phyloP scores from a whole-genome alignment of 306 rosid genomes.

The Malus orientalis region DNA sequence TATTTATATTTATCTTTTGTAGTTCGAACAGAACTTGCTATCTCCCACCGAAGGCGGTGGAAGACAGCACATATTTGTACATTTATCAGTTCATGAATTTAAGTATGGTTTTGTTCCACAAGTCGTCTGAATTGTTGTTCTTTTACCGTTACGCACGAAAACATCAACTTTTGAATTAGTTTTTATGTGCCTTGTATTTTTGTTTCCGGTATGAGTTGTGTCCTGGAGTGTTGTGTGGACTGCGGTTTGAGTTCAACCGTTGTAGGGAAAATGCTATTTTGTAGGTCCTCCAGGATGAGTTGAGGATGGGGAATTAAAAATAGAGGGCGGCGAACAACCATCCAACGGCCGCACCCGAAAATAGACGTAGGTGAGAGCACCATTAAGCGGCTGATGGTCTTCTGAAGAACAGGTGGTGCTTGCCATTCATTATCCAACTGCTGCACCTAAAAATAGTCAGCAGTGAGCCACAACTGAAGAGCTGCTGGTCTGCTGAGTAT shows the following conservation, averaged over 20 bases:
- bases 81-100: constrained; percentile 17
- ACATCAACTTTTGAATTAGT: neutral
- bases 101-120: constrained; percentile 4
- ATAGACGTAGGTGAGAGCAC: neutral
- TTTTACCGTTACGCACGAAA: neutral
- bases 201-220: neutral
- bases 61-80: constrained; percentile 38
- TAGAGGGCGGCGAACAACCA: neutral
- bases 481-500: neutral
- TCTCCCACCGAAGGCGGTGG: constrained; percentile 45
- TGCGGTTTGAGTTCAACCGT: neutral
- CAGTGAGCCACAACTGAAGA: neutral
- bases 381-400: neutral
- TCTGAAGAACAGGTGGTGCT: neutral
- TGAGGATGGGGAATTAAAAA: neutral
- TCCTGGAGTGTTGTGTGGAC: neutral
- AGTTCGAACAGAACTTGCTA: constrained; percentile 11
- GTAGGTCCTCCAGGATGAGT: neutral
- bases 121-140: neutral
- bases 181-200: neutral
- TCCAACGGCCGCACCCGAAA: neutral
- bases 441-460: neutral
- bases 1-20: constrained; percentile 3
- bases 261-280: neutral
- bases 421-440: neutral